Conservation (phyloP, 495 filamentous ascomycete genomes). For the Aspergillus kassunensis region DNA sequence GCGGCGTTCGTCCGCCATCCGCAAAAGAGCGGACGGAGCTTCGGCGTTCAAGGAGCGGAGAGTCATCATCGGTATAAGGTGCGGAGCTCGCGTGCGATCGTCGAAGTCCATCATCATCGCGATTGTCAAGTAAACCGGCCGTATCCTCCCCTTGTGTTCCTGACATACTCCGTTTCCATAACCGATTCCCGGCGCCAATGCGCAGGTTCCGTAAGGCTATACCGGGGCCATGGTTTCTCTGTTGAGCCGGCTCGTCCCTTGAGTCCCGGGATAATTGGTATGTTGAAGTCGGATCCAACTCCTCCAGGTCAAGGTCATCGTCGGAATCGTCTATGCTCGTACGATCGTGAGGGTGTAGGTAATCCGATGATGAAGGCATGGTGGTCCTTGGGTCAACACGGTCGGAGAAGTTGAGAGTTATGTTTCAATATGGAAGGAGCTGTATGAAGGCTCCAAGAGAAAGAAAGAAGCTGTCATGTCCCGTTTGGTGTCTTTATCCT, state of each 20-base stretch:
- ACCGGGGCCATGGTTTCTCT: constrained; percentile 49
- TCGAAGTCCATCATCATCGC: constrained; percentile 36
- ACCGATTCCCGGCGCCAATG: constrained; percentile 59
- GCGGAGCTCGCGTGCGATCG: constrained; percentile 47
- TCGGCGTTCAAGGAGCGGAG: constrained; percentile 53
- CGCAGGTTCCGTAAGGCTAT: constrained; percentile 72
- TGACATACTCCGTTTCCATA: constrained; percentile 49
- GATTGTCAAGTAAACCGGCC: constrained; percentile 52
- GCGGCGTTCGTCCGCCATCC: constrained; percentile 24
- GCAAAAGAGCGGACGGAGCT: constrained; percentile 28
- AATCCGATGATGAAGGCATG: constrained; percentile 42
- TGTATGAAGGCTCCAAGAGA: constrained; percentile 14
- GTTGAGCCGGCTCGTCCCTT: constrained; percentile 34
- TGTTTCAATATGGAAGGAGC: constrained; percentile 9
- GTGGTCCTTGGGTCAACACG: constrained; percentile 1
- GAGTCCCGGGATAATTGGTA: constrained; percentile 32
- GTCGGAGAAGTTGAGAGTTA: neutral
- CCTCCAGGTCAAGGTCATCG: constrained; percentile 61
- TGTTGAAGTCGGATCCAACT: constrained; percentile 60
- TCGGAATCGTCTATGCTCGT: constrained; percentile 42
- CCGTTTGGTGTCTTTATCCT: constrained; percentile 8
- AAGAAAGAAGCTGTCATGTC: constrained; percentile 21
- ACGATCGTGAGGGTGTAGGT: constrained; percentile 32
- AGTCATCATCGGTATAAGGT: constrained; percentile 57
- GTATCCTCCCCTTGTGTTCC: constrained; percentile 48